Evolutionary conservation across 805 yeast genomes (phyloP), one percentile per base, ranked within the genome.

Genomic region (Candida stauntonica): DNA sequence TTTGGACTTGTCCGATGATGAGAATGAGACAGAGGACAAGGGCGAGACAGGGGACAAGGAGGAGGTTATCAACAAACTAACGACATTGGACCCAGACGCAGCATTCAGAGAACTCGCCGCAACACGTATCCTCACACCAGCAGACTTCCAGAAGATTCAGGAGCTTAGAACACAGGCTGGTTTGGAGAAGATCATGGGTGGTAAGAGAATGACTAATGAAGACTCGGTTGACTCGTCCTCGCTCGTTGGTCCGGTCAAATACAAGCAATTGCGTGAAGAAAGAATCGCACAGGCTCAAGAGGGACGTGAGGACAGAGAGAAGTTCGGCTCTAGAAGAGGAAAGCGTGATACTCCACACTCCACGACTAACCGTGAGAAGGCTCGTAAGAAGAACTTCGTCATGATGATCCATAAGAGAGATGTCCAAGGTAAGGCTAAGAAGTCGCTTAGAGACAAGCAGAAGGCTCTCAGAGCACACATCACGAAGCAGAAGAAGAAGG

Each of bases 401-500:
- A 93, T 93, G 99, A 86, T 86, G 91, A 86, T 93, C 52, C 99
- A 93, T 65, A 93, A 91, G 68, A 79, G 79, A 55, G 80, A 86
- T 35, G 98, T 93, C 28, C 95, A 86, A 63, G 98, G 98, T 47
- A 93, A 93, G 64, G 89, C 83, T 47, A 85, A 81, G 66, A 71
- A 83, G 73, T 86, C 96, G 41, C 70, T 93, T 53, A 74, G 96
- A 54, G 98, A 93, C 61, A 81, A 87, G 62, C 97, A 89, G 62
- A 85, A 79, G 61, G 79, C 85, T 15, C 66, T 93, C 53, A 71
- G 81, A 46, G 95, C 95, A 2, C 98, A 91, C 57, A 77, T 88
- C 44, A 78, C 76, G 30, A 86, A 86, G 61, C 98, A 89, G 64
- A 93, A 89, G 81, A 84, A 82, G 77, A 82, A 81, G 69, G 88